These are phyloP conservation scores for Jatropha curcas DNA, from an alignment of 345 rosid genomes.

Conservation along the genomic window DNA sequence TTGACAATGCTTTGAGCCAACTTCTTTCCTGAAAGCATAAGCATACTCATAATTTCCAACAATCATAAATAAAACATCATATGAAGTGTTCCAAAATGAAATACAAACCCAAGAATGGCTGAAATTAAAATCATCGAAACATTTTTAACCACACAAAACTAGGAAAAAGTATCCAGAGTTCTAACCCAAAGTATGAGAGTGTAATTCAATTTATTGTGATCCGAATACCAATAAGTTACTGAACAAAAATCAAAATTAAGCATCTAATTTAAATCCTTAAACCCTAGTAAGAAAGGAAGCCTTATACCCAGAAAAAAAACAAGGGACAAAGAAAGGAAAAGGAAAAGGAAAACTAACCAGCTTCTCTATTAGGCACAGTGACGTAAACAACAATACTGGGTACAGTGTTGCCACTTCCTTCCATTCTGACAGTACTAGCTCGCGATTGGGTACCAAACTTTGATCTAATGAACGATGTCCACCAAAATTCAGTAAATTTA, in stretches of 20 bases:
- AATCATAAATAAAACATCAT: neutral
- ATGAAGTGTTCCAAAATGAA: neutral
- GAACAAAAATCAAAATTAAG: neutral
- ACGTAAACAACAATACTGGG: constrained; percentile 85
- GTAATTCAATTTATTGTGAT: neutral
- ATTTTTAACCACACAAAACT: too few relatives aligned
- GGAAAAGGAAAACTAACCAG: constrained; percentile 42
- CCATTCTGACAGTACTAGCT: constrained; percentile 53
- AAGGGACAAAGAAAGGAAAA: neutral
- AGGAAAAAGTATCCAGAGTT: too few relatives aligned
- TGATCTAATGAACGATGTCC: constrained; percentile 39
- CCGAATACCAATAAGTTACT: neutral
- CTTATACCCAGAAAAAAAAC: neutral
- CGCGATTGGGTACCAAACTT: constrained; percentile 42
- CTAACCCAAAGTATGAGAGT: too few relatives aligned
- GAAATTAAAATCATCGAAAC: neutral
- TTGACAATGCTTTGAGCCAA: constrained; percentile 79
- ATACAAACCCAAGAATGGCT: neutral
- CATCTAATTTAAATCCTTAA: neutral
- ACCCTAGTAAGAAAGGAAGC: too few relatives aligned
- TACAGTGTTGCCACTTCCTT: constrained; percentile 52
- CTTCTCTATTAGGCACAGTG: constrained; percentile 85
- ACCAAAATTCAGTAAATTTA: neutral
- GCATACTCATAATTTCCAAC: neutral
- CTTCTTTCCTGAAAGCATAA: constrained; percentile 62